Base-by-base conservation (phyloP, 139 green algal species). In the Chlorella sp. region DNA sequence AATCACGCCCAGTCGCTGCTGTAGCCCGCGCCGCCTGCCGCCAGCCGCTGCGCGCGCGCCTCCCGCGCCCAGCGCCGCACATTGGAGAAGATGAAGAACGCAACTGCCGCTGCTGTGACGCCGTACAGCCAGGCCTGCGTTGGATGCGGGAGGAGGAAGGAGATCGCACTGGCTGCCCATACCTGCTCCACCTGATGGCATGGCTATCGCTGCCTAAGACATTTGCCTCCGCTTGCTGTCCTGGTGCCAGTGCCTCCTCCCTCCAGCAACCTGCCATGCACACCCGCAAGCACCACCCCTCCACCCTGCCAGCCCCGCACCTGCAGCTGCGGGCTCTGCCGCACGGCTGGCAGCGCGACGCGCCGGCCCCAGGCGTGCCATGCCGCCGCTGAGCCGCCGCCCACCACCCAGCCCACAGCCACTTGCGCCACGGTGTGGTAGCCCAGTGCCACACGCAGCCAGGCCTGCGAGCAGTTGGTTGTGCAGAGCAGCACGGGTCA, bases 351-450 rank as follows among this genome's bases (percentile, higher is more conserved):
- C 39, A 83, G 88, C 75, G 90, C 25, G 26, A 23, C 2, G 36
- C 85, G 70, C 86, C 89, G 86, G 73, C 57, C 72, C 20, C n/a
- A 65, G 38, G 23, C 30, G 51, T 68, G 51, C 74, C 74, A 80
- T 1, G 51, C 47, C 6, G 74, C 74, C 9, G 90, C 90, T 3
- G 84, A 90, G 60, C 41, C 70, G 44, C 75, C 79, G 12, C 93
- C 93, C 34, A 96, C 74, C 1, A 60, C 21, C 70, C 85, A 91
- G 4, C 94, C 94, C 12, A 93, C 93, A 2, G 90, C 13, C 21
- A 96, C 91, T 81, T 97, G 94, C 0, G 89, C 83, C 26, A 81
- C 56, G 4, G 92, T 97, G 88, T 97, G 94, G 60, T 92, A 96
- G 11, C 94, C 93, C 4, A 94, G 75, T 1, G 72, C 44, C 21